These are phyloP conservation scores for Esteya vermicola DNA, from an alignment of 2,329 filamentous ascomycete species.

Conservation along the genomic window DNA sequence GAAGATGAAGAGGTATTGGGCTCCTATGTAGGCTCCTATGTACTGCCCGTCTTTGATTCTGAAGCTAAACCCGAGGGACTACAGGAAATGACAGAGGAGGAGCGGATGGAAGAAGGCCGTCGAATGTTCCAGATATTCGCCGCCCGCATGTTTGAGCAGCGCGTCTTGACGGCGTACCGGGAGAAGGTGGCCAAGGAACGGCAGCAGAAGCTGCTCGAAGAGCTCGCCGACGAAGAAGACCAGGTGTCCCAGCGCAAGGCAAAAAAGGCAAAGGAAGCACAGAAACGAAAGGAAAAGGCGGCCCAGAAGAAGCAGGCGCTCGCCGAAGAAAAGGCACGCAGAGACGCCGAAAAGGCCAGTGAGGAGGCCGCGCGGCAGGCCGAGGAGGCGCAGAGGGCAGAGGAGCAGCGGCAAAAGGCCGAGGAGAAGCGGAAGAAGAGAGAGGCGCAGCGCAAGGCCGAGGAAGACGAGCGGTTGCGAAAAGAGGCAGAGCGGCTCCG, in stretches of 20 bases:
- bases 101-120: slow-evolving; percentile 96
- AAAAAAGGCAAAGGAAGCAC: slow-evolving; percentile 86
- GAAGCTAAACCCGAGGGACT: slow-evolving; percentile 16
- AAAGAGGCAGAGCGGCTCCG: slow-evolving; percentile 78
- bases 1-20: slow-evolving; percentile 73
- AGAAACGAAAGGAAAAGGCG: slow-evolving; percentile 91
- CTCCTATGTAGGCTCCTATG: too few species aligned
- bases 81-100: slow-evolving; percentile 93
- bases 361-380: slow-evolving; percentile 67
- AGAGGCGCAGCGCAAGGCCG: slow-evolving; percentile 78
- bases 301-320: slow-evolving; percentile 74
- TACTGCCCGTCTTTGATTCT: too few species aligned
- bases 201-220: slow-evolving; percentile 78
- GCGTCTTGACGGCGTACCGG: slow-evolving; percentile 90
- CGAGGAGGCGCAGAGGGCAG: slow-evolving; percentile 62
- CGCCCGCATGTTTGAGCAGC: slow-evolving; percentile 96
- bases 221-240: slow-evolving; percentile 73
- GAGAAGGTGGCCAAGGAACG: slow-evolving; percentile 93
- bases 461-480: slow-evolving; percentile 72
- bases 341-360: slow-evolving; percentile 77
- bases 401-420: slow-evolving; percentile 67
- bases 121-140: slow-evolving; percentile 99
- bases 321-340: slow-evolving; percentile 80
- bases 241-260: slow-evolving; percentile 68
- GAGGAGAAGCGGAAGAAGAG: slow-evolving; percentile 88